Evolutionary conservation across 768 basidiomycete species (phyloP).

Genomic region (Sporobolomyces pararoseus): DNA sequence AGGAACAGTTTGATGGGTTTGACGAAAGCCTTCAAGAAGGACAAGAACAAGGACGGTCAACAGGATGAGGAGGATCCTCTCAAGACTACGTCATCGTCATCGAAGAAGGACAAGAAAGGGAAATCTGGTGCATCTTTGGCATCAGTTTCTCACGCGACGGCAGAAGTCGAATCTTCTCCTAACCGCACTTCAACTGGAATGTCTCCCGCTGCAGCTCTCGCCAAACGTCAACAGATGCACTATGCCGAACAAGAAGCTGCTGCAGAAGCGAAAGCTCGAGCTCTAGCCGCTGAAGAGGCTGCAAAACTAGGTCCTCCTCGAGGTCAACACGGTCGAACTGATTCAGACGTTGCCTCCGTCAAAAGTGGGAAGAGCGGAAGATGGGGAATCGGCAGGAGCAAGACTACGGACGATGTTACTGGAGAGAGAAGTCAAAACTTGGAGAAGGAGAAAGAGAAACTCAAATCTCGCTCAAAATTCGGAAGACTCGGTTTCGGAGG

Average conservation of each 20-base stretch:
- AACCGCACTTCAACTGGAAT: conserved; percentile 54
- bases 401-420: conserved; percentile 51
- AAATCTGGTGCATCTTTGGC: conserved; percentile 61
- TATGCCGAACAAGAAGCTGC: conserved; percentile 47
- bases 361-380: conserved; percentile 63
- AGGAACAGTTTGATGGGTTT: conserved; percentile 78
- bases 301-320: conserved; percentile 25
- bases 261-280: conserved; percentile 39
- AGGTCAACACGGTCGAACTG: conserved; percentile 7
- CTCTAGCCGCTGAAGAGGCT: no score
- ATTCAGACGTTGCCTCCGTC: conserved; percentile 31
- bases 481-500: conserved; percentile 34
- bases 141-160: conserved; percentile 73
- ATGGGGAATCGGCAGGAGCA: conserved; percentile 52
- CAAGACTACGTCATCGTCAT: no score
- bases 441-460: conserved; percentile 44
- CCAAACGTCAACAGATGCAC: conserved; percentile 48
- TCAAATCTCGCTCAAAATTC: conserved; percentile 32
- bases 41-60: conserved; percentile 59
- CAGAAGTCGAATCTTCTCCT: conserved; percentile 56
- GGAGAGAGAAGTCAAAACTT: conserved; percentile 15
- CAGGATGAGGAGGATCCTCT: conserved; percentile 52
- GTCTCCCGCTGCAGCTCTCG: conserved; percentile 56
- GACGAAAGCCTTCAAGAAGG: conserved; percentile 82
- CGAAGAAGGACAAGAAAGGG: conserved; percentile 58